Evolutionary conservation across 148 eudicot genomes (phyloP), one percentile per base, ranked within the genome.

Genomic region (Rhododendron ovatum): DNA sequence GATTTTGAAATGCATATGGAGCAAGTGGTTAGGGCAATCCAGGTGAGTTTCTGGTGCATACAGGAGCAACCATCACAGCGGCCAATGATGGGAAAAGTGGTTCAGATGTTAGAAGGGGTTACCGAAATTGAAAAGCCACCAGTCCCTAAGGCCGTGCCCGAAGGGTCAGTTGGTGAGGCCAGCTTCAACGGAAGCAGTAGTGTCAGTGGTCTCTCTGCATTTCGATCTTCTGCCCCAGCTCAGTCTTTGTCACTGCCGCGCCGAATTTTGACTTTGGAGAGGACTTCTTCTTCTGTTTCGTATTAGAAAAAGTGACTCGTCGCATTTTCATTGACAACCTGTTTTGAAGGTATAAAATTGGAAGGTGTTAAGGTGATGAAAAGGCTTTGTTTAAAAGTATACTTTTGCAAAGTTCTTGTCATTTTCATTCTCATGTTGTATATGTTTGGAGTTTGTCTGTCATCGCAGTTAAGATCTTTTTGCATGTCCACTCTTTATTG

Each of bases 31-130:
- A 90, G 96, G 79, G 95, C 91, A 39, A 83, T 95, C 61, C 78
- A 87, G 84, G 94, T 92, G 69, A 90, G 98, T 73, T 93, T 95
- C 85, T 95, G 96, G 98, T 95, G 98, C 86, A 95, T 93, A 28
- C 95, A 92, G 85, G 95, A 95, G 85, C 96, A 95, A 69, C 95
- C 96, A 17, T 92, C 95, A 80, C 95, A 91, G 11, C 90, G 96
- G 89, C 95, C 96, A 6, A 90, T 79, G 90, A 95, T 95, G 96
- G 95, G 96, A 24, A 93, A 91, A 87, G 96, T 95, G 37, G 96
- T 95, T 74, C 95, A 93, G 84, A 92, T 95, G 96, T 83, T 95
- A 1, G 98, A 93, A 89, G 98, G 98, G 28, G 88, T 95, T 35
- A 55, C 87, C 48, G 93, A 88, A 86, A 91, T 95, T 13, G 92